Evolutionary conservation across 1,284 basidiomycete genomes (phyloP), one percentile per base, ranked within the genome.

Genomic region (Coriolopsis trogii): DNA sequence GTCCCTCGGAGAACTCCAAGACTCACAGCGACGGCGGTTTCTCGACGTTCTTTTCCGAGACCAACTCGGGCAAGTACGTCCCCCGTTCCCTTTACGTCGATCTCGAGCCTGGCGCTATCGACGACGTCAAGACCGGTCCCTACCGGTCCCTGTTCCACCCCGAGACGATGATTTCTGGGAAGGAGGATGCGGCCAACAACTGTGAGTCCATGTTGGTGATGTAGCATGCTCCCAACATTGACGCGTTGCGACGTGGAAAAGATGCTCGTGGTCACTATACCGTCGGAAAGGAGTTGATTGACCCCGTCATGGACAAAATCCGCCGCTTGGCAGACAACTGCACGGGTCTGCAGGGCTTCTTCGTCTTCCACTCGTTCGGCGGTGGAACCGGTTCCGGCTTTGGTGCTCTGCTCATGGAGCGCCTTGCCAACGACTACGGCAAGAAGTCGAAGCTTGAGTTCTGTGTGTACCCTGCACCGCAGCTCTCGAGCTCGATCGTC

Each of bases 391-490:
- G 97, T 68, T 99, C 97, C 58, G 97, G 97, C 66, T 98, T 99
- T 73, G 97, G 97, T 70, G 95, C 97, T 47, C 89, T 99, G 64
- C 81, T 99, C 49, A 84, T 99, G 59, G 97, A 99, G 76, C 87
- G 94, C 56, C 87, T 99, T 57, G 96, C 95, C 37, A 89, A 91
- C 58, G 96, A 99, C 77, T 99, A 98, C 67, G 97, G 97, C 73
- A 99, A 99, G 75, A 99, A 99, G 80, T 95, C 95, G 49, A 99
- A 99, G 82, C 84, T 99, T 62, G 96, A 99, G 75, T 99, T 99
- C 79, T 93, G 93, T 64, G 95, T 99, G 53, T 98, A 98, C 78
- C 96, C 96, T 40, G 91, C 95, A 15, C 93, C 94, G 45, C 91
- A 92, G 71, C 82, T 97, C 72, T 93, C 93, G 56, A 96, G 89